Evolutionary conservation across 2,329 filamentous ascomycete species (phyloP).

Genomic region (Paracorniculantispora psalliotae): DNA sequence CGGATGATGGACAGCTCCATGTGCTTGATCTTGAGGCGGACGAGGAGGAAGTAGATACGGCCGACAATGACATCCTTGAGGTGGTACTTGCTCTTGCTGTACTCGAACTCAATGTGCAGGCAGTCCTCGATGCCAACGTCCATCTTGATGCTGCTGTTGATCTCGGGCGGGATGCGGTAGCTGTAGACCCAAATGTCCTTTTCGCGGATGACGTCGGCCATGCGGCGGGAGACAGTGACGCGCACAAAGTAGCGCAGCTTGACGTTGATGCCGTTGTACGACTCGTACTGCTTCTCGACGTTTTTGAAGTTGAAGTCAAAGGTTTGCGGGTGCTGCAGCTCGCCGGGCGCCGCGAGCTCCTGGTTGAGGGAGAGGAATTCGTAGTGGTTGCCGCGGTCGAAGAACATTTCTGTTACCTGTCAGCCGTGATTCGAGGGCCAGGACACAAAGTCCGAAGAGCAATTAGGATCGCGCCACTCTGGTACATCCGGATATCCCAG

Average conservation of each 20-base stretch:
- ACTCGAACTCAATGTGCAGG: conserved; percentile 98
- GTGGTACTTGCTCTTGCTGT: conserved; percentile 98
- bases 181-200: conserved; percentile 99
- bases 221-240: conserved; percentile 91
- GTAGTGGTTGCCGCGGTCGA: conserved; percentile 97
- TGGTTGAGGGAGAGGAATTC: conserved; percentile 97
- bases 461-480: background rate
- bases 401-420: conserved; percentile 97
- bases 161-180: conserved; percentile 96
- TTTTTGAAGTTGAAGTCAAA: conserved; percentile 99
- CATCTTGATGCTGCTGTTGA: conserved; percentile 99
- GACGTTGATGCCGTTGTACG: conserved; percentile 99
- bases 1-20: conserved; percentile 99
- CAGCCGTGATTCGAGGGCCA: no score
- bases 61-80: conserved; percentile 98
- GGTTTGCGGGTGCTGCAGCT: conserved; percentile 96
- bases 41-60: conserved; percentile 95
- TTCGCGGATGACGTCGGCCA: conserved; percentile 97
- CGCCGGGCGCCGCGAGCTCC: conserved; percentile 91
- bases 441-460: no score
- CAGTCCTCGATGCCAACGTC: conserved; percentile 99
- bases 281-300: conserved; percentile 99
- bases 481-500: background rate
- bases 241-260: conserved; percentile 97
- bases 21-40: conserved; percentile 98